Base-by-base conservation (phyloP, 331 rosid genomes). In the Cydonia oblonga region DNA sequence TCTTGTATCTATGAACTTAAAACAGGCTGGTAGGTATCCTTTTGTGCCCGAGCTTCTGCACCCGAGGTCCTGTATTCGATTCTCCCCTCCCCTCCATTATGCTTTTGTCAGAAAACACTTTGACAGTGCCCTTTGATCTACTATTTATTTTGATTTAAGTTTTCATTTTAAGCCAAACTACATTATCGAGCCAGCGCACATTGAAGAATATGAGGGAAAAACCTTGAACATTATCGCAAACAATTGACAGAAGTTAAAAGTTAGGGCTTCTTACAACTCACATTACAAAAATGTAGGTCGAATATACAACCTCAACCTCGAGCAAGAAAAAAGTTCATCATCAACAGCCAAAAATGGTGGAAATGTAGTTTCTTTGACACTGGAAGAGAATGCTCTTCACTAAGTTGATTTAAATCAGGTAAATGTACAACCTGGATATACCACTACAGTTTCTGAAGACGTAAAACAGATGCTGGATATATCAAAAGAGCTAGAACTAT, bases 391-490 rank as follows among this genome's bases (percentile, higher is more conserved):
- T 20, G 60, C 2, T 71, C 52, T 46, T 58, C 59, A 15, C 74
- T 23, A 13, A 33, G 28, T 24, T 40, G 42, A 40, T 30, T 58
- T 68, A 78, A 66, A 58, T 65, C 24, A 69, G 63, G 75, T 72
- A 76, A 64, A 79, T 68, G 72, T 79, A 85, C 86, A 85, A 40
- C 40, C 69, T 69, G 40, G 69, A 22, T 5, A 25, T 61, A 64
- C 67, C 49, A 64, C 72, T 24, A 25, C 42, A n/a, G 64, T 49
- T 71, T 60, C 68, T 59, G 23, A 15, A 60, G 56, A 10, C 30
- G 4, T 10, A 26, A 11, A 54, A 40, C 60, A 6, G 24, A 64
- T 58, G 3, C 12, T 53, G 24, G 25, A 54, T 44, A 75, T 71
- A 62, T 73, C 75, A n/a, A n/a, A 30, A 65, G 64, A 77, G 75